Evolutionary conservation across 2,329 filamentous ascomycete genomes (phyloP).

Genomic region (Lecanicillium sp.): DNA sequence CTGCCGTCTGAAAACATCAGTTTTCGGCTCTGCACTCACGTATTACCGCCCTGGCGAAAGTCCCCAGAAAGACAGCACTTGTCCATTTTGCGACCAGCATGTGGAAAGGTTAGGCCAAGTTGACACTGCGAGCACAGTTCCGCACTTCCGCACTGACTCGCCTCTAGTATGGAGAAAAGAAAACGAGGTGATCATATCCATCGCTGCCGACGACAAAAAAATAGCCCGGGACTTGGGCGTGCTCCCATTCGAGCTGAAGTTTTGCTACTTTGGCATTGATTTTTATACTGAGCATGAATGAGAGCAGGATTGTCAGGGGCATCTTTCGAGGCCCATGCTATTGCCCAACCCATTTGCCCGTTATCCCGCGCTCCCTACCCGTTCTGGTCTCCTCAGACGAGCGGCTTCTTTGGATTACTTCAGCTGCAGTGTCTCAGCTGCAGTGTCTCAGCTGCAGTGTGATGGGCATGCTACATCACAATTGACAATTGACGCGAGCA

Average conservation of each 20-base stretch:
- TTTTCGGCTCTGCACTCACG: not conserved
- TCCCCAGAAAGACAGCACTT: constrained; percentile 1
- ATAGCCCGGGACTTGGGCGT: constrained; percentile 1
- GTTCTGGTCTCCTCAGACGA: no score
- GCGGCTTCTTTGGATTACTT: no score
- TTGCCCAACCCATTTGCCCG: no score
- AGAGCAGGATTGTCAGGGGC: no score
- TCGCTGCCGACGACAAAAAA: not conserved
- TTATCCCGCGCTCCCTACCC: no score
- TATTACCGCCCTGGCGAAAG: not conserved
- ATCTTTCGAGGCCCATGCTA: not conserved
- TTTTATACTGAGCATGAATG: constrained; percentile 3
- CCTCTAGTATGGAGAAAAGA: not conserved
- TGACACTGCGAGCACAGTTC: not conserved
- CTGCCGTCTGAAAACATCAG: not conserved
- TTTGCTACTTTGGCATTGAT: constrained; percentile 5
- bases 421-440: no score
- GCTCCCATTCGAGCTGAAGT: not conserved
- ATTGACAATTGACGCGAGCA: no score
- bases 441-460: no score
- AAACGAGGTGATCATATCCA: constrained; percentile 5
- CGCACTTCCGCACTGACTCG: not conserved
- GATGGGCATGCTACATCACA: no score
- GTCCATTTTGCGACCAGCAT: no score
- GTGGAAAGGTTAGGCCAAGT: no score